Evolutionary conservation across 2,329 filamentous ascomycete species (phyloP).

Genomic region (Stagonosporopsis cucurbitacearum): DNA sequence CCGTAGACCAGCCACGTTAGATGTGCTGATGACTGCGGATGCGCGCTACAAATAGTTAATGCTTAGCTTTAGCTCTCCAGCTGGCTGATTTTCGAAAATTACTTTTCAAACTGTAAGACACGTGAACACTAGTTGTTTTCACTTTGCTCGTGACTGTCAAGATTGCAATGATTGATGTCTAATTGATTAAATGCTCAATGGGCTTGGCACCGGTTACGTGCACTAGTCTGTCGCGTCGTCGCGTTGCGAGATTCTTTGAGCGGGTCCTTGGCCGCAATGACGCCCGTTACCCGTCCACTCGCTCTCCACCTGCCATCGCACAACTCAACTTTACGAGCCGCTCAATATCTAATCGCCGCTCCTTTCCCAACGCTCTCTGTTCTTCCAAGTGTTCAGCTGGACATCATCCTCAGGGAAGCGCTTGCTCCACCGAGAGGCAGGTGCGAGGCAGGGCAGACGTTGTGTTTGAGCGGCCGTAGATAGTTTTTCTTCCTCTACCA

Average conservation of each 20-base stretch:
- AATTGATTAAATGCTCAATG: conserved; percentile 25
- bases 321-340: conserved; percentile 9
- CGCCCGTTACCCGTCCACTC: conserved; percentile 10
- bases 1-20: conserved; percentile 14
- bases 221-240: conserved; percentile 31
- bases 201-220: conserved; percentile 29
- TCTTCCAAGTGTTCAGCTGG: not conserved
- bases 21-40: conserved; percentile 17
- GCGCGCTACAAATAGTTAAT: conserved; percentile 19
- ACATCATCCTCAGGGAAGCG: not conserved
- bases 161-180: not conserved
- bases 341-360: not conserved
- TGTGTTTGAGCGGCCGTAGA: conserved; percentile 8
- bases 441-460: conserved; percentile 1
- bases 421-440: not conserved
- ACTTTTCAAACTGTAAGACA: not conserved
- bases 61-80: conserved; percentile 1
- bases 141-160: not conserved
- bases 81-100: not conserved
- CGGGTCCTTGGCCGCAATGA: conserved; percentile 21
- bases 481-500: conserved; percentile 9
- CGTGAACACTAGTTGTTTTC: not conserved
- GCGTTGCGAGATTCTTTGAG: conserved; percentile 36
- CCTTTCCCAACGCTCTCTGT: not conserved
- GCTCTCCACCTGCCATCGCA: conserved; percentile 13